Conservation (phyloP, 2,329 filamentous ascomycete species). For the Leptosphaerulina australis region DNA sequence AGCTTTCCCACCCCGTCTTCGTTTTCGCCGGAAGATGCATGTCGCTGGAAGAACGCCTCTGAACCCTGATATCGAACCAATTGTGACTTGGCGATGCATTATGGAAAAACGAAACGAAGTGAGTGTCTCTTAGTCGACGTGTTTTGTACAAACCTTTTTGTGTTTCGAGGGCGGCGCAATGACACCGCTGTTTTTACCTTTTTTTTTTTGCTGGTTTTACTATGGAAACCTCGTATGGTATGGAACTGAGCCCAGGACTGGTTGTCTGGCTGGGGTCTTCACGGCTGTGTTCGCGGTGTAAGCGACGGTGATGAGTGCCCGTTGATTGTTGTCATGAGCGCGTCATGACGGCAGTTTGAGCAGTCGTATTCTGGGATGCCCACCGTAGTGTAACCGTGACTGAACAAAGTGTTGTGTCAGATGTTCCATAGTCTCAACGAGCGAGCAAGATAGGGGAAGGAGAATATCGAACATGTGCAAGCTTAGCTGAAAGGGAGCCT, state of each 20-base stretch:
- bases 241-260: constrained; percentile 21
- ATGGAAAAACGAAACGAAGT: constrained; percentile 10
- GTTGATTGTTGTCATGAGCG: not conserved
- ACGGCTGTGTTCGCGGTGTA: not conserved
- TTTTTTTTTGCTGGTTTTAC: constrained; percentile 37
- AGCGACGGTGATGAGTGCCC: not conserved
- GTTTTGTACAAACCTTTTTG: constrained; percentile 20
- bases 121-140: constrained; percentile 2
- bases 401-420: constrained; percentile 36
- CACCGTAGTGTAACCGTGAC: constrained; percentile 29
- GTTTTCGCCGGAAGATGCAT: constrained; percentile 16
- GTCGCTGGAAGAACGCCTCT: constrained; percentile 12
- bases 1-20: not conserved
- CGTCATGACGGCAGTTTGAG: constrained; percentile 19
- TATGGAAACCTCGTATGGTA: constrained; percentile 19
- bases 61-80: constrained; percentile 1
- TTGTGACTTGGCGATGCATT: constrained; percentile 10
- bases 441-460: constrained; percentile 18
- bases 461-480: constrained; percentile 38
- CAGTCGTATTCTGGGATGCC: constrained; percentile 20
- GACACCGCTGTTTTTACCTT: constrained; percentile 28
- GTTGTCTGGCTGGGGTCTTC: constrained; percentile 13
- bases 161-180: constrained; percentile 9
- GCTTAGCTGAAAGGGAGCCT: constrained; percentile 37
- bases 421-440: constrained; percentile 24